phyloP scores from a whole-genome alignment of 2,329 filamentous ascomycete species.

The Ciborinia camelliae region DNA sequence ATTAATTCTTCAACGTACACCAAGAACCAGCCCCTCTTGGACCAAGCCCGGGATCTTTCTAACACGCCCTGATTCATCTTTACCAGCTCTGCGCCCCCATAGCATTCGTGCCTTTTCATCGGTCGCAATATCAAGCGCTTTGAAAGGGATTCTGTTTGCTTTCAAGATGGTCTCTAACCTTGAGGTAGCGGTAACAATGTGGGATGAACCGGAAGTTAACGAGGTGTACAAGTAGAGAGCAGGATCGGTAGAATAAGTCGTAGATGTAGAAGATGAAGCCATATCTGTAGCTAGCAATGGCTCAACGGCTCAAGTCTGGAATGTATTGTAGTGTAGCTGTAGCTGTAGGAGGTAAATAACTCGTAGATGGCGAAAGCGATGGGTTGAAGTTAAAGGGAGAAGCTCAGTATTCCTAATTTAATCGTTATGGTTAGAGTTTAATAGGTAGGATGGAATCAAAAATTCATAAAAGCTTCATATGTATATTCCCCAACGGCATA shows the following conservation, averaged over 20 bases:
- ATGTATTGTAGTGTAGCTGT: constrained; percentile 11
- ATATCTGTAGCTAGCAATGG: constrained; percentile 27
- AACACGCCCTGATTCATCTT: constrained; percentile 56
- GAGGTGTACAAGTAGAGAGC: constrained; percentile 94
- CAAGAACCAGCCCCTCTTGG: constrained; percentile 80
- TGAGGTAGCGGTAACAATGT: constrained; percentile 94
- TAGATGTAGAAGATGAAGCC: constrained; percentile 34
- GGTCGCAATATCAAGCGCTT: constrained; percentile 84
- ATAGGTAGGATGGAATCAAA: neutral
- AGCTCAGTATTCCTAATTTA: neutral
- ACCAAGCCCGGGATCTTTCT: constrained; percentile 87
- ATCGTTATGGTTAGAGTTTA: neutral
- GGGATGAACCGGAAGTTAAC: constrained; percentile 88
- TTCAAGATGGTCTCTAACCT: constrained; percentile 94
- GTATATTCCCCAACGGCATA: neutral
- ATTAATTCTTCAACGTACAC: constrained; percentile 56
- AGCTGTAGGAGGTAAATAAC: neutral
- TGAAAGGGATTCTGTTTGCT: constrained; percentile 91
- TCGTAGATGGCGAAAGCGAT: neutral
- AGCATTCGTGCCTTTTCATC: constrained; percentile 85
- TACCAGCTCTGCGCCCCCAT: constrained; percentile 80
- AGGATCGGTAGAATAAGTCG: constrained; percentile 51
- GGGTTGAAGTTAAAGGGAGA: neutral
- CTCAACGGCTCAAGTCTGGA: neutral
- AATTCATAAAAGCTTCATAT: constrained; percentile 4